A percentile compares a stretch with the other conserved stretches of the same genome.
Evolutionary conservation across 2,329 filamentous ascomycete genomes (phyloP).

Genomic region (Verticillium nonalfalfae): DNA sequence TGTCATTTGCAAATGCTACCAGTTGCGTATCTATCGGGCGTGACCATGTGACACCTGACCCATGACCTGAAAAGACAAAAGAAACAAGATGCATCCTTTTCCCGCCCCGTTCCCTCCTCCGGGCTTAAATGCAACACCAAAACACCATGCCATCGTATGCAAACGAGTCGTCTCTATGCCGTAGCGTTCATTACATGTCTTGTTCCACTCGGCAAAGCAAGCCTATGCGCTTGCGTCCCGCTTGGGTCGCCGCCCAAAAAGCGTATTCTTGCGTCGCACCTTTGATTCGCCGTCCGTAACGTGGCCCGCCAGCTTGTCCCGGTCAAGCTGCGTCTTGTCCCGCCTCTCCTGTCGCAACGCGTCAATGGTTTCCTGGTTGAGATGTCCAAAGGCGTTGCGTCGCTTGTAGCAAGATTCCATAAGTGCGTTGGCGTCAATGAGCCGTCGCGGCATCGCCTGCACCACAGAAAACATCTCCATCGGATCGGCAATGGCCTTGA

Average conservation of each 20-base stretch:
- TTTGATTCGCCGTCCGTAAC: constrained; percentile 24
- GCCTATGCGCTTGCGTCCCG: constrained; percentile 19
- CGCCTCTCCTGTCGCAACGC: constrained; percentile 65
- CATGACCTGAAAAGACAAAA: neutral
- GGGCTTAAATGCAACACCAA: constrained; percentile 7
- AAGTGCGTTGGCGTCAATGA: constrained; percentile 75
- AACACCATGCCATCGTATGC: constrained; percentile 10
- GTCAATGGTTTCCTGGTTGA: constrained; percentile 79
- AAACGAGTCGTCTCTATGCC: constrained; percentile 1
- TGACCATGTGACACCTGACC: too few relatives aligned
- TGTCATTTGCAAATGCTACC: too few relatives aligned
- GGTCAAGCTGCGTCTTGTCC: constrained; percentile 40
- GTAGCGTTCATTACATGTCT: neutral
- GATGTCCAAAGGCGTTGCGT: constrained; percentile 71
- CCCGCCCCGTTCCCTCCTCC: neutral
- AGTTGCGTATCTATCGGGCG: too few relatives aligned
- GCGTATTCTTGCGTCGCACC: constrained; percentile 32
- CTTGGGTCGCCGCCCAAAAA: constrained; percentile 38
- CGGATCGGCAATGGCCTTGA: constrained; percentile 72
- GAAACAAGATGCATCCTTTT: neutral
- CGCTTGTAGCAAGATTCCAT: constrained; percentile 80
- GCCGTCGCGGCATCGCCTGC: constrained; percentile 73
- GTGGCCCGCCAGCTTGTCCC: constrained; percentile 19
- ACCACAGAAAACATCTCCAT: constrained; percentile 97
- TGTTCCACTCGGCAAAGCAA: neutral